Evolutionary conservation across 371 early-diverging fungal genomes (phyloP).

Genomic region (Mortierella sp.): DNA sequence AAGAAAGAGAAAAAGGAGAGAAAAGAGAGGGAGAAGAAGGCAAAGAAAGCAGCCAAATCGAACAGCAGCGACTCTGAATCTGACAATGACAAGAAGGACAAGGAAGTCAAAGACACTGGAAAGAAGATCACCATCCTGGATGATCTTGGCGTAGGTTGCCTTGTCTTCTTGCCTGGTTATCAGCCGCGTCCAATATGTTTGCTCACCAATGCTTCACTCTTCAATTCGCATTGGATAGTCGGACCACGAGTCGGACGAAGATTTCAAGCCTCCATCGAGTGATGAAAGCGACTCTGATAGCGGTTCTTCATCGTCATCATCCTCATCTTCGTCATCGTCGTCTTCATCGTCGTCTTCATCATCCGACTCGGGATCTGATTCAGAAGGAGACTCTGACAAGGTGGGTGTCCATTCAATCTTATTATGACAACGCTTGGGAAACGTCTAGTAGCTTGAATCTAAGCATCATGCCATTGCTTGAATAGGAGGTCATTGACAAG

Average conservation of each 20-base stretch:
- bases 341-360: no score
- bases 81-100: slow-evolving; percentile 9
- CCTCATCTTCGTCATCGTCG: slow-evolving; percentile 26
- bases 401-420: no score
- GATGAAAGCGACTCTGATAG: slow-evolving; percentile 13
- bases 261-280: slow-evolving; percentile 22
- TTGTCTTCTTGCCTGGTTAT: background rate
- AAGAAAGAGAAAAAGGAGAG: no score
- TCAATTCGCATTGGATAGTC: no score
- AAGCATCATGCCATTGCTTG: background rate
- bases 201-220: background rate
- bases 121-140: slow-evolving; percentile 33
- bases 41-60: no score
- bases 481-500: slow-evolving; percentile 20
- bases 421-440: no score
- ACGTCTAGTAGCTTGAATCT: no score
- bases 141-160: slow-evolving; percentile 31
- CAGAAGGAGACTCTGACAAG: no score
- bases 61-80: no score
- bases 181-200: background rate
- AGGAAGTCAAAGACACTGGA: background rate
- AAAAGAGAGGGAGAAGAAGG: no score
- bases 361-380: no score
- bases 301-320: slow-evolving; percentile 12
- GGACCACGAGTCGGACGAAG: slow-evolving; percentile 42